Conservation (phyloP, 2,329 filamentous ascomycete genomes). For the Fusarium sterilihyphosum region DNA sequence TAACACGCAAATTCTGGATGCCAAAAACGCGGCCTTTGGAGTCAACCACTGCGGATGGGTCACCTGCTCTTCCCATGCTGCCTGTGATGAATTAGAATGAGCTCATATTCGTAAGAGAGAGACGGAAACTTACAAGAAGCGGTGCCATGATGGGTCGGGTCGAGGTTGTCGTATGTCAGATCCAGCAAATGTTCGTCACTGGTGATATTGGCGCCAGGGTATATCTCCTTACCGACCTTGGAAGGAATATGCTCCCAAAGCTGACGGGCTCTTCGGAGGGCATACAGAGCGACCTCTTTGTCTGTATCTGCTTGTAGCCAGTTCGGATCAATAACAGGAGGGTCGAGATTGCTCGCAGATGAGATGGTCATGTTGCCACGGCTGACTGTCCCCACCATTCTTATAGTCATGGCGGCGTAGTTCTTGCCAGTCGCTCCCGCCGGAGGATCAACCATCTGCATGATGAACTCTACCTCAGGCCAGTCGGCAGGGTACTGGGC, state of each 20-base stretch:
- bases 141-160: not conserved
- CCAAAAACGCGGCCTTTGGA: not conserved
- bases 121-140: not conserved
- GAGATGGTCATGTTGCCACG: conserved; percentile 56
- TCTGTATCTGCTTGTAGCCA: conserved; percentile 57
- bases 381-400: conserved; percentile 52
- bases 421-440: conserved; percentile 8
- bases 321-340: conserved; percentile 56
- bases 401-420: conserved; percentile 33
- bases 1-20: not conserved
- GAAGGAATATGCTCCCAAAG: not conserved
- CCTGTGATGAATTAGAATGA: not conserved
- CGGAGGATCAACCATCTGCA: conserved; percentile 10
- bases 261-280: not conserved
- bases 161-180: not conserved
- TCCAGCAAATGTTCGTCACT: not conserved
- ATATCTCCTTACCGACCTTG: not conserved
- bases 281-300: conserved; percentile 49
- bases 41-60: not conserved
- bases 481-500: conserved; percentile 44
- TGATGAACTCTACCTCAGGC: conserved; percentile 47
- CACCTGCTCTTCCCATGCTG: not conserved
- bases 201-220: not conserved
- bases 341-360: conserved; percentile 45
- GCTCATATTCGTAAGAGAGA: no score